Conservation (phyloP, 129 eudicot species). For the Centrapalus pauciflorus region DNA sequence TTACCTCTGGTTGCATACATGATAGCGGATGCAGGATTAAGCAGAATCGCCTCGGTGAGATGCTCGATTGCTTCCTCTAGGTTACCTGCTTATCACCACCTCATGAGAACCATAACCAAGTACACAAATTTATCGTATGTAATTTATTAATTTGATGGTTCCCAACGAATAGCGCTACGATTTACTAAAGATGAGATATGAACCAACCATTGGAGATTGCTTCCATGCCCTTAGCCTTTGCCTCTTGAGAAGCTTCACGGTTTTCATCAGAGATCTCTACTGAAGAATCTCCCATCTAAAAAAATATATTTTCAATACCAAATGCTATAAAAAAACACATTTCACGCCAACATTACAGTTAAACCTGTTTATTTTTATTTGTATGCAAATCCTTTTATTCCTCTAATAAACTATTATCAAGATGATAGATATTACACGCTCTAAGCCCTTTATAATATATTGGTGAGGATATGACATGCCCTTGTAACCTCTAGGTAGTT, state of each 20-base stretch:
- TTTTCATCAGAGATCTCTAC: conserved; percentile 64
- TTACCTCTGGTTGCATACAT: conserved; percentile 76
- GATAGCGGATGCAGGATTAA: conserved; percentile 67
- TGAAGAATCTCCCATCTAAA: conserved; percentile 69
- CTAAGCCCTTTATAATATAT: too few species aligned
- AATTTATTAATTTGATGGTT: background rate
- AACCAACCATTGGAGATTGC: conserved; percentile 57
- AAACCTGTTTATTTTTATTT: too few species aligned
- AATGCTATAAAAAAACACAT: background rate
- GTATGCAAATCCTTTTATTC: too few species aligned
- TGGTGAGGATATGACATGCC: too few species aligned
- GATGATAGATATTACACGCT: too few species aligned
- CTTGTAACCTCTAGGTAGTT: too few species aligned
- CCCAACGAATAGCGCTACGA: background rate
- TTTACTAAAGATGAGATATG: background rate
- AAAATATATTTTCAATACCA: background rate
- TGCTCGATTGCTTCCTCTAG: conserved; percentile 71
- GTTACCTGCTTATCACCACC: conserved; percentile 33
- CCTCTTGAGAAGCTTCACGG: conserved; percentile 75
- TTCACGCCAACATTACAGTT: background rate
- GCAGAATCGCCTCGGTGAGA: conserved; percentile 52
- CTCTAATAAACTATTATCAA: too few species aligned
- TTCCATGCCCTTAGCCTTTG: conserved; percentile 65
- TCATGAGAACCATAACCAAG: background rate
- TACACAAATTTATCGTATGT: background rate